Conservation (phyloP, 2,329 filamentous ascomycete genomes). For the Didymella sp. region DNA sequence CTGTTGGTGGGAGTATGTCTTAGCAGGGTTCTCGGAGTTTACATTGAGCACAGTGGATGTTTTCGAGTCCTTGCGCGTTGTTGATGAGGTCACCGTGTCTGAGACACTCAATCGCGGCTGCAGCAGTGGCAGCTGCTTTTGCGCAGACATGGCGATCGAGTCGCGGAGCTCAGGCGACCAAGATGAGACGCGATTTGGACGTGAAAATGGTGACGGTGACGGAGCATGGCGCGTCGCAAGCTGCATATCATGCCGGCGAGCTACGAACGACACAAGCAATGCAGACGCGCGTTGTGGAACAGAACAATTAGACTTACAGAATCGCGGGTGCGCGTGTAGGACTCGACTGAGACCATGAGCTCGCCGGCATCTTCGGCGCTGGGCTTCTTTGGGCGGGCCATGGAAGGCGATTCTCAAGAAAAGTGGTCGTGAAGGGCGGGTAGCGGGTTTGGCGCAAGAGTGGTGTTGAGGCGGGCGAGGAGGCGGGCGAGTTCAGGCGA, state of each 20-base stretch:
- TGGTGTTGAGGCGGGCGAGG: conserved; percentile 16
- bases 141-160: conserved; percentile 19
- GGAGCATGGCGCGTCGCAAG: conserved; percentile 10
- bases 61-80: conserved; percentile 14
- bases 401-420: too few species aligned
- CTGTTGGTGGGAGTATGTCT: conserved; percentile 53
- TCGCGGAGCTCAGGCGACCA: conserved; percentile 39
- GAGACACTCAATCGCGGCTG: conserved; percentile 4
- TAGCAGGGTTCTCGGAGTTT: conserved; percentile 8
- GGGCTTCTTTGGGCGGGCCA: conserved; percentile 43
- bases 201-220: conserved; percentile 9
- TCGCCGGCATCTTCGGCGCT: conserved; percentile 45
- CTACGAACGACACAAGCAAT: conserved; percentile 7
- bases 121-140: conserved; percentile 15
- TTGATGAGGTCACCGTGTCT: not conserved
- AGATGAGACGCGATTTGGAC: conserved; percentile 8
- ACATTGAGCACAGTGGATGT: not conserved
- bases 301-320: conserved; percentile 66
- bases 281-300: conserved; percentile 12
- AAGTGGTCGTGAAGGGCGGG: conserved; percentile 9
- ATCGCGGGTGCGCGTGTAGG: conserved; percentile 81
- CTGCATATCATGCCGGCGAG: not conserved
- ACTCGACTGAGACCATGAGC: conserved; percentile 68
- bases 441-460: conserved; percentile 12
- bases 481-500: not conserved